Conservation (phyloP, 345 rosid species). For the Eucalyptus regnans region DNA sequence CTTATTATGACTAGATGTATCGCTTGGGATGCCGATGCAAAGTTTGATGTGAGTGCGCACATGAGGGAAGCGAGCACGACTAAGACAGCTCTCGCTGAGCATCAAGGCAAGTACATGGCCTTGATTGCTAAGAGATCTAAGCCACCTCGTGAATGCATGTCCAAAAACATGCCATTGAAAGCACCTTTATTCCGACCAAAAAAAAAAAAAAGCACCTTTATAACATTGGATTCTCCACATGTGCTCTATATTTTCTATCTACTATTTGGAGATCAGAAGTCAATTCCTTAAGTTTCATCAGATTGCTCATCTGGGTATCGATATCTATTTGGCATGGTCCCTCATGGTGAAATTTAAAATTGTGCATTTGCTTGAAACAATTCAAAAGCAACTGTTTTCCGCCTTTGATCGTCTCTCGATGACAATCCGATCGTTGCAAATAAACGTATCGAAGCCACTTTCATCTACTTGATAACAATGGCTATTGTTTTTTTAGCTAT, state of each 20-base stretch:
- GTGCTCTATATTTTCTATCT: neutral
- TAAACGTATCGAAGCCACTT: neutral
- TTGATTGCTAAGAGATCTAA: neutral
- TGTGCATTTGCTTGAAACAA: neutral
- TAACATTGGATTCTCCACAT: neutral
- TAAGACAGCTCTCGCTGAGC: neutral
- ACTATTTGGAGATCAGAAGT: neutral
- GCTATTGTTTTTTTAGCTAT: neutral
- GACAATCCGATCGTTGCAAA: neutral
- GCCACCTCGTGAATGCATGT: neutral
- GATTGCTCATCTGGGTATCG: accelerated
- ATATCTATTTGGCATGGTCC: neutral
- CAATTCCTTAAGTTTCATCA: neutral
- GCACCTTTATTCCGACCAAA: too few species aligned
- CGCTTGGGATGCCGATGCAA: neutral
- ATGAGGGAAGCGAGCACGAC: too few species aligned
- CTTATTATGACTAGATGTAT: neutral
- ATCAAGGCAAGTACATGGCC: neutral
- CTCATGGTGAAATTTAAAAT: neutral
- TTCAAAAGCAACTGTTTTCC: neutral
- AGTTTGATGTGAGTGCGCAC: neutral
- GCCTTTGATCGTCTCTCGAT: neutral
- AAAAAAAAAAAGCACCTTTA: neutral
- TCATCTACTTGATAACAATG: neutral
- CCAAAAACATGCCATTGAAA: neutral